phyloP scores from a whole-genome alignment of 176 grass and related monocot species.

The Raddia guianensis region DNA sequence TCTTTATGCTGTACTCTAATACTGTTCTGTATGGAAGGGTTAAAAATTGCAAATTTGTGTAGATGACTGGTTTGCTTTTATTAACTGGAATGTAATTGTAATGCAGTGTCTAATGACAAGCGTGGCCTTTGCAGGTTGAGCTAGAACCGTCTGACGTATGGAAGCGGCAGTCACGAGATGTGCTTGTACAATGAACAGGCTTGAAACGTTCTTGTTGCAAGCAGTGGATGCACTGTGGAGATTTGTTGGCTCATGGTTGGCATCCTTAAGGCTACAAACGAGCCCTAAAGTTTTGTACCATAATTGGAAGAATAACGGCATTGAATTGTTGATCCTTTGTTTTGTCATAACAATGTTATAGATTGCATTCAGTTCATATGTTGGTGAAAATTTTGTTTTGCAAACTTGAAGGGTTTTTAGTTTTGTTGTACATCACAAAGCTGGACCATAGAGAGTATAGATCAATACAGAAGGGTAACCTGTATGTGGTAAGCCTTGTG shows the following conservation, averaged over 20 bases:
- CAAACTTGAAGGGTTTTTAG: no score
- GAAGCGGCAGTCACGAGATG: conserved; percentile 78
- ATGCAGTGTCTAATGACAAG: conserved; percentile 10
- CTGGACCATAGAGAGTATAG: neutral
- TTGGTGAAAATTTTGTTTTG: no score
- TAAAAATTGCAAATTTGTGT: neutral
- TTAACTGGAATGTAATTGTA: neutral
- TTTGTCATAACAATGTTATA: no score
- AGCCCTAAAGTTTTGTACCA: neutral
- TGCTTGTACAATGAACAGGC: conserved; percentile 51
- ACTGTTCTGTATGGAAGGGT: neutral
- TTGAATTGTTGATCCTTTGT: no score
- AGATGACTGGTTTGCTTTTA: neutral
- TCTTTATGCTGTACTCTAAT: neutral
- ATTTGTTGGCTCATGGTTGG: neutral
- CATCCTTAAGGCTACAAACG: neutral
- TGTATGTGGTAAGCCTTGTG: no score
- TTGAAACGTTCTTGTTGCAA: neutral
- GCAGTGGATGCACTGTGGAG: neutral
- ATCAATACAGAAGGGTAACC: neutral
- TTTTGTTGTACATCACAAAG: no score
- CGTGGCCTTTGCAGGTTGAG: conserved; percentile 47
- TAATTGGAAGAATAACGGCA: neutral
- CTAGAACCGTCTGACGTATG: conserved; percentile 72
- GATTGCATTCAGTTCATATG: no score